phyloP scores from a whole-genome alignment of 1,139 yeast genomes.

The Kodamaea alishanica region DNA sequence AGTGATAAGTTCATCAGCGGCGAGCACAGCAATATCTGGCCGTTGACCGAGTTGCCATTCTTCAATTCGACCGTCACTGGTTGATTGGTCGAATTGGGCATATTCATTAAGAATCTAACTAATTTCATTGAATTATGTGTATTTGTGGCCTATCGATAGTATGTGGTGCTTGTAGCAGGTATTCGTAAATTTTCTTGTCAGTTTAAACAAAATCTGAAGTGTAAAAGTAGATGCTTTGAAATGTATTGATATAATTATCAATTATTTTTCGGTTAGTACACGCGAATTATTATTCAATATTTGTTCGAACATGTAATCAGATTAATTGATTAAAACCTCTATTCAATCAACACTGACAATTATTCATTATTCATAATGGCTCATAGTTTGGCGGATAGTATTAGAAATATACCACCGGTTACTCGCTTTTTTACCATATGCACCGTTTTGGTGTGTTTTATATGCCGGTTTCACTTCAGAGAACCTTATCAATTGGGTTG shows the following conservation, averaged over 20 bases:
- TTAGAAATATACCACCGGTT: constrained; percentile 43
- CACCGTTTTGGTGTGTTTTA: constrained; percentile 29
- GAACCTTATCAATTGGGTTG: constrained; percentile 12
- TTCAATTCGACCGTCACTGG: constrained; percentile 89
- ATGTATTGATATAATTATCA: background rate
- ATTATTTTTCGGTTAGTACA: too few relatives aligned
- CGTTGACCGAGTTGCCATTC: constrained; percentile 60
- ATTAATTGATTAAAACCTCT: too few relatives aligned
- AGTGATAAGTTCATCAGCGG: constrained; percentile 91
- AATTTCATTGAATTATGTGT: constrained; percentile 31
- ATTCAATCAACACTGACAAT: too few relatives aligned
- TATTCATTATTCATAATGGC: constrained; percentile 3
- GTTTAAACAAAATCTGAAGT: background rate
- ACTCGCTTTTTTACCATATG: constrained; percentile 43
- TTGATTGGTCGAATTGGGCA: constrained; percentile 64
- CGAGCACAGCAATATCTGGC: constrained; percentile 68
- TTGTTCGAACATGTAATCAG: too few relatives aligned
- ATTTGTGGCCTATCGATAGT: too few relatives aligned
- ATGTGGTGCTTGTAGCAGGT: too few relatives aligned
- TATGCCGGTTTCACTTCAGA: constrained; percentile 13
- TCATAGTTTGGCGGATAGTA: constrained; percentile 24
- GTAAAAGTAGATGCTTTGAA: background rate
- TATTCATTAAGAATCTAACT: constrained; percentile 76
- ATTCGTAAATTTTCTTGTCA: background rate
- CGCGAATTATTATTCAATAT: too few relatives aligned